These are phyloP conservation scores for Coemansia sp. DNA, from an alignment of 192 early-diverging fungal genomes.

Conservation along the genomic window DNA sequence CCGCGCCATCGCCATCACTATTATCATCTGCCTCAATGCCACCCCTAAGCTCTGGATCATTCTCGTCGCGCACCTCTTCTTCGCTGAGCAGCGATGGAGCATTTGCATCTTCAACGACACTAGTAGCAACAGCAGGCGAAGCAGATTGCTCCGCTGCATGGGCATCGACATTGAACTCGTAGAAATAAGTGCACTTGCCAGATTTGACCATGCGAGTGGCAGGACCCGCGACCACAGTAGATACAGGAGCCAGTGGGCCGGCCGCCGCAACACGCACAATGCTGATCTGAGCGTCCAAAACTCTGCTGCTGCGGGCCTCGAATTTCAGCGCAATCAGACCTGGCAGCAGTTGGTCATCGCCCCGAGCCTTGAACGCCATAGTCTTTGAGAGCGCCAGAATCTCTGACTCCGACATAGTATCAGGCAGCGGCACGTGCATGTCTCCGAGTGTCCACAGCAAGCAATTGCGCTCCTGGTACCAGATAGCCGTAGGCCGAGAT, in stretches of 20 bases:
- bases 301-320: constrained; percentile 5
- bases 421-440: constrained; percentile 13
- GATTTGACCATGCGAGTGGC: constrained; percentile 21
- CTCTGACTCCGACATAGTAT: neutral
- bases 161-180: neutral
- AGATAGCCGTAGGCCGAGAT: constrained; percentile 39
- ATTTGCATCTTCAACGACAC: neutral
- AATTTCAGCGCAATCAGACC: constrained; percentile 34
- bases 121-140: neutral
- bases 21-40: neutral
- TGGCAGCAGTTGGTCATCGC: constrained; percentile 8
- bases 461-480: constrained; percentile 44
- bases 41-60: neutral
- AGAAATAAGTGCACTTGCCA: constrained; percentile 37
- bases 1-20: neutral
- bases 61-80: neutral
- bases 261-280: constrained; percentile 27
- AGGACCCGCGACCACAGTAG: constrained; percentile 13
- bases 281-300: constrained; percentile 17
- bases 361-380: constrained; percentile 24
- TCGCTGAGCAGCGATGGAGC: neutral
- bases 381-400: constrained; percentile 4
- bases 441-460: constrained; percentile 42
- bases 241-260: neutral
- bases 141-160: neutral